Percentiles rank a stretch among this genome's conserved stretches.
Evolutionary conservation across 768 basidiomycete species (phyloP).

Genomic region (Collybiopsis luxurians): DNA sequence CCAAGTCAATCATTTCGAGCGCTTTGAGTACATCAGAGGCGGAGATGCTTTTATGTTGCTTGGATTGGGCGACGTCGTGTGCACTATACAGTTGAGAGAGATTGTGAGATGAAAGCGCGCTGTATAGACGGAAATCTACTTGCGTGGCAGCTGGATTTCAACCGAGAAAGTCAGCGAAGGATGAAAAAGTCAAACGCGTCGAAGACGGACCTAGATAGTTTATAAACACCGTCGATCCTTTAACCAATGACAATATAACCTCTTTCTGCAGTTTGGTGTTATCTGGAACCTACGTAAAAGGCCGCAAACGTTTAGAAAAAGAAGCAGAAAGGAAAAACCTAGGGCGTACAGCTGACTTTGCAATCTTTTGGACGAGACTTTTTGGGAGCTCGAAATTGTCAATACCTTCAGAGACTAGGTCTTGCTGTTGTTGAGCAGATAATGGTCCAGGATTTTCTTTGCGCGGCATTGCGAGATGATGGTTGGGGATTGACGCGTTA

Average conservation of each 20-base stretch:
- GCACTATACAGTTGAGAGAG: constrained; percentile 48
- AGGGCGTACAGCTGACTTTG: constrained; percentile 78
- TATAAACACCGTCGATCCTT: constrained; percentile 93
- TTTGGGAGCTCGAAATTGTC: constrained; percentile 90
- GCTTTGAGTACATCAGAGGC: constrained; percentile 90
- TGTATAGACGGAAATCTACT: constrained; percentile 21
- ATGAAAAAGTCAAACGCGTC: neutral
- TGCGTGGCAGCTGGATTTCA: constrained; percentile 48
- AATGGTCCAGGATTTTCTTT: constrained; percentile 61
- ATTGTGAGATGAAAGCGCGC: neutral
- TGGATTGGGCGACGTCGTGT: constrained; percentile 81
- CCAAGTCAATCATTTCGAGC: constrained; percentile 74
- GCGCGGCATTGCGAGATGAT: constrained; percentile 52
- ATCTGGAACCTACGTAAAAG: constrained; percentile 44
- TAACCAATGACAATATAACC: constrained; percentile 77
- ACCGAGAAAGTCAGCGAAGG: neutral
- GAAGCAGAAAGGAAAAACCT: no score
- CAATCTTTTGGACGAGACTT: constrained; percentile 77
- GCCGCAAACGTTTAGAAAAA: neutral
- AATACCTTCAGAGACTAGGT: constrained; percentile 78
- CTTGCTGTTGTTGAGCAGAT: constrained; percentile 76
- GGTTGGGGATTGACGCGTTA: no score
- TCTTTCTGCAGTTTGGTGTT: constrained; percentile 89
- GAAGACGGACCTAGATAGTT: constrained; percentile 79
- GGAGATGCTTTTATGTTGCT: constrained; percentile 85